A percentile compares a stretch with the other conserved stretches of the same genome.
phyloP scores from a whole-genome alignment of 2,329 filamentous ascomycete genomes.

The Lachnellula suecica region DNA sequence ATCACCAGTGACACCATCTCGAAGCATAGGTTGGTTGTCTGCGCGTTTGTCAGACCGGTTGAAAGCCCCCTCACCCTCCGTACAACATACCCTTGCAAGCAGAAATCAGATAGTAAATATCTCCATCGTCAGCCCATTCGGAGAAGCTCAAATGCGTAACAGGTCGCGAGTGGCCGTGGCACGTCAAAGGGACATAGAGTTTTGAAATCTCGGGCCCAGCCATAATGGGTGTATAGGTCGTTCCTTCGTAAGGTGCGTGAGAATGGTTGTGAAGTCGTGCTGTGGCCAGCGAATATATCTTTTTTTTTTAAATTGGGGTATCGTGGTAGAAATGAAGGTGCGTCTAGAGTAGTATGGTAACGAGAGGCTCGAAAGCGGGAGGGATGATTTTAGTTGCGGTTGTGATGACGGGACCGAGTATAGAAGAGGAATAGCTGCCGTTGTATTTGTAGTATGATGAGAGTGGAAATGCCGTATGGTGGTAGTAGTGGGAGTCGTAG shows the following conservation, averaged over 20 bases:
- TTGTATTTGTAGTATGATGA: too few relatives aligned
- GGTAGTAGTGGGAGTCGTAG: not conserved
- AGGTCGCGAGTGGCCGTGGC: constrained; percentile 73
- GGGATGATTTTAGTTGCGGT: not conserved
- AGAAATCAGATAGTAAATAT: constrained; percentile 72
- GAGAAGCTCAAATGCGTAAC: constrained; percentile 75
- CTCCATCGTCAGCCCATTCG: constrained; percentile 53
- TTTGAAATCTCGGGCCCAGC: constrained; percentile 28
- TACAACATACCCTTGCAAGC: constrained; percentile 66
- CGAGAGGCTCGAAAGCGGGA: not conserved
- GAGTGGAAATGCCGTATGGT: too few relatives aligned
- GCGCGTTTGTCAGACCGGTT: constrained; percentile 26
- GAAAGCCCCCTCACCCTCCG: too few relatives aligned
- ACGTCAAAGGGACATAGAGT: constrained; percentile 64
- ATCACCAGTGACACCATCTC: constrained; percentile 92
- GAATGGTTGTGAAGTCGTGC: not conserved
- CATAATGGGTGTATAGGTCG: too few relatives aligned
- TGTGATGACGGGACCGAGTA: too few relatives aligned
- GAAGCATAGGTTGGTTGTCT: constrained; percentile 99
- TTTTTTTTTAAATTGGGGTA: too few relatives aligned
- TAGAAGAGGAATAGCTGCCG: too few relatives aligned
- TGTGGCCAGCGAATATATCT: too few relatives aligned
- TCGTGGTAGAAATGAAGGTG: not conserved
- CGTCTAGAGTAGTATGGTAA: not conserved
- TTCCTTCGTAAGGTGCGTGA: too few relatives aligned